phyloP scores from a whole-genome alignment of 352 stramenopile genomes.

The Globisporangium recalcitrans region DNA sequence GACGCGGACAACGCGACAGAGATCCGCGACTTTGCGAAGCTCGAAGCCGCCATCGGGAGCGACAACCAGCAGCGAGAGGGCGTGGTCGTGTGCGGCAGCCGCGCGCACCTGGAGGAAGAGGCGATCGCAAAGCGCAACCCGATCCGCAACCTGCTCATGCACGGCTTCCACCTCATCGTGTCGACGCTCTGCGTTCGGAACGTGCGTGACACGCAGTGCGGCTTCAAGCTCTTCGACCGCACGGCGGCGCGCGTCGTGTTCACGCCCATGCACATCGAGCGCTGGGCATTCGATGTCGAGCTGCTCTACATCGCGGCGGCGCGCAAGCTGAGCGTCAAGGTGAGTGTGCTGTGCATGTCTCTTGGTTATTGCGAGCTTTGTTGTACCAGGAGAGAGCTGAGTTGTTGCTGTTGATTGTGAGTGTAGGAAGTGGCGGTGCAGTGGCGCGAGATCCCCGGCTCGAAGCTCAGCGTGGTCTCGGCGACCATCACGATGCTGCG shows the following conservation, averaged over 20 bases:
- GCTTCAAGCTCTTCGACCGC: slow-evolving; percentile 93
- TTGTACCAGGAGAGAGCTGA: slow-evolving; percentile 2
- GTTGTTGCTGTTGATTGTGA: no score
- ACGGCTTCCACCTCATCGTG: slow-evolving; percentile 91
- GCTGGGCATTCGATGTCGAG: slow-evolving; percentile 95
- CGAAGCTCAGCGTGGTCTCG: slow-evolving; percentile 85
- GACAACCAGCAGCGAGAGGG: slow-evolving; percentile 23
- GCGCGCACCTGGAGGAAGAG: slow-evolving; percentile 85
- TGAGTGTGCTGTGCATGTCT: slow-evolving; percentile 13
- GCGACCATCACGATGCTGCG: slow-evolving; percentile 90
- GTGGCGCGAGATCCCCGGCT: slow-evolving; percentile 90
- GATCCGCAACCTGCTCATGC: slow-evolving; percentile 89
- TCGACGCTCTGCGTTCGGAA: slow-evolving; percentile 78
- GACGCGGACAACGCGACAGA: slow-evolving; percentile 92
- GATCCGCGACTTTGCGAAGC: slow-evolving; percentile 84
- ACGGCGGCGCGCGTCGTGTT: slow-evolving; percentile 81
- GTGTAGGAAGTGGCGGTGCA: slow-evolving; percentile 89
- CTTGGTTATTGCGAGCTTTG: background rate
- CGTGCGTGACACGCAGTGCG: slow-evolving; percentile 92
- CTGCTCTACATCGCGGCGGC: slow-evolving; percentile 81
- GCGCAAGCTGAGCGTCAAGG: slow-evolving; percentile 59
- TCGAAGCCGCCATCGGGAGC: slow-evolving; percentile 52
- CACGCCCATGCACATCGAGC: slow-evolving; percentile 89
- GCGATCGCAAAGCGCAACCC: slow-evolving; percentile 81
- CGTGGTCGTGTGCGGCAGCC: slow-evolving; percentile 87